phyloP scores from a whole-genome alignment of 495 filamentous ascomycete genomes.

The Podospora australis region DNA sequence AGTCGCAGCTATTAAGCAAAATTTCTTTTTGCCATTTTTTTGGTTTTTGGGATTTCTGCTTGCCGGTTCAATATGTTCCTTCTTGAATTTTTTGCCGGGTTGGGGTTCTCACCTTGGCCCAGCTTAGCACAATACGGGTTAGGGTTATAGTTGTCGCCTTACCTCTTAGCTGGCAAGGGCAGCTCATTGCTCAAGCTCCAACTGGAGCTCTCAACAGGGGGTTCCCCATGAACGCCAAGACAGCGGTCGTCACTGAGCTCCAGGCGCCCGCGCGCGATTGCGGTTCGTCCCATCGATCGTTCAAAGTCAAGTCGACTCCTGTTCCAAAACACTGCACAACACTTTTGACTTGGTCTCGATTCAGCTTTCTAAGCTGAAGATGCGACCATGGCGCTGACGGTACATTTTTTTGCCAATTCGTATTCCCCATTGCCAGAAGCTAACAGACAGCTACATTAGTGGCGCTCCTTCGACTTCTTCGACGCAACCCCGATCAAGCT shows the following conservation, averaged over 20 bases:
- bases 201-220: neutral
- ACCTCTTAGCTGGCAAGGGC: neutral
- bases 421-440: neutral
- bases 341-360: neutral
- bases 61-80: neutral
- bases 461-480: conserved; percentile 99
- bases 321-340: neutral
- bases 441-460: conserved; percentile 44
- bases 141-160: neutral
- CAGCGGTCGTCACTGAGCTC: too few relatives aligned
- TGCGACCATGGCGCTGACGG: conserved; percentile 32
- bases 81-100: neutral
- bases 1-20: neutral
- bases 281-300: too few relatives aligned
- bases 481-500: conserved; percentile 81
- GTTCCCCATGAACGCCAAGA: neutral
- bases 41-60: neutral
- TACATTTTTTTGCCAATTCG: conserved; percentile 11
- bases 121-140: too few relatives aligned
- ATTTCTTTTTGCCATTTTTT: neutral
- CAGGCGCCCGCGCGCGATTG: too few relatives aligned
- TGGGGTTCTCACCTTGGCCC: neutral
- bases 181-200: neutral
- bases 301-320: too few relatives aligned
- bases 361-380: conserved; percentile 6